Conservation (phyloP, 192 early-diverging fungal species). For the Coemansia sp. region DNA sequence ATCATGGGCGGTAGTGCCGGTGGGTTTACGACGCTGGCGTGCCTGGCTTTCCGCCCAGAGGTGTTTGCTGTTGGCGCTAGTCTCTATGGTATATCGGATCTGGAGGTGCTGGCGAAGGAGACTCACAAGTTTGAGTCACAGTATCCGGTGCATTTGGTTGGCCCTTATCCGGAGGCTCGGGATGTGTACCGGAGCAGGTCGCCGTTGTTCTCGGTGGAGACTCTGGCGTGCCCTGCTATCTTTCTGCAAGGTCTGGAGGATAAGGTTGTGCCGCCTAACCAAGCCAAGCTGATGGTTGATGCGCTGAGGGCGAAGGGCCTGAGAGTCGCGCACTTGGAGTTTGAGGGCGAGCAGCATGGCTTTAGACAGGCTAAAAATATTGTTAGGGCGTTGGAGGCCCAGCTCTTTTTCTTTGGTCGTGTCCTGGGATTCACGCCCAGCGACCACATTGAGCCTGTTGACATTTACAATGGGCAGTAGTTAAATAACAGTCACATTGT, state of each 20-base stretch:
- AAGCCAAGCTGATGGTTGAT: constrained; percentile 74
- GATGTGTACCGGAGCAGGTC: constrained; percentile 66
- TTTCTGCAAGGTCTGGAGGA: constrained; percentile 79
- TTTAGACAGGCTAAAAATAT: constrained; percentile 73
- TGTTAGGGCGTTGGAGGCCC: constrained; percentile 61
- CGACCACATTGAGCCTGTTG: constrained; percentile 49
- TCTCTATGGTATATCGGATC: constrained; percentile 74
- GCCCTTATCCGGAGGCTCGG: constrained; percentile 59
- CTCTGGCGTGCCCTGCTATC: constrained; percentile 65
- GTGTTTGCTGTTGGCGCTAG: constrained; percentile 75
- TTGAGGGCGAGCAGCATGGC: constrained; percentile 72
- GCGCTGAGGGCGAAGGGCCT: constrained; percentile 65
- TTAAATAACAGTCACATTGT: too few species aligned
- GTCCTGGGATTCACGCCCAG: constrained; percentile 66
- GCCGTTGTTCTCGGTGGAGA: constrained; percentile 63
- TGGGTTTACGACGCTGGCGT: constrained; percentile 68
- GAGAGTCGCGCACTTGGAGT: constrained; percentile 63
- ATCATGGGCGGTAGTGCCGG: constrained; percentile 75
- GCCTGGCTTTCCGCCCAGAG: constrained; percentile 67
- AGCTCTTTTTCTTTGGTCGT: constrained; percentile 71
- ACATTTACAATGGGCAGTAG: constrained; percentile 22
- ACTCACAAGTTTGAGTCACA: constrained; percentile 84
- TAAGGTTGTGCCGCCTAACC: constrained; percentile 76
- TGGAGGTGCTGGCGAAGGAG: constrained; percentile 65
- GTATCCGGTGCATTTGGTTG: constrained; percentile 66